Conservation (phyloP, 257 asterid genomes). For the Lycium ferocissimum region DNA sequence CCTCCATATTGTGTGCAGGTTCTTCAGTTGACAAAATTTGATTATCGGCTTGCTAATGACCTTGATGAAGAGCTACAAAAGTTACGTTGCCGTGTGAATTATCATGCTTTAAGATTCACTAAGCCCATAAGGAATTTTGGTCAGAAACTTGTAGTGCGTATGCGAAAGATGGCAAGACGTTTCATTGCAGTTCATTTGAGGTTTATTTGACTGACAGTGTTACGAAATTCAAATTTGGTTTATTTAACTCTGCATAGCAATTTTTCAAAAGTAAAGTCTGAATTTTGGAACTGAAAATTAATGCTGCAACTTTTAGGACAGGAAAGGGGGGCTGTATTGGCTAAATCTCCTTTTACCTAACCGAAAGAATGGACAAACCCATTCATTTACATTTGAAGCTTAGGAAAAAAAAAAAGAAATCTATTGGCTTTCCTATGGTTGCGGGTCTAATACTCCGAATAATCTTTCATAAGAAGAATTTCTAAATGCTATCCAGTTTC, state of each 20-base stretch:
- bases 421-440: neutral
- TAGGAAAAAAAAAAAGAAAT: neutral
- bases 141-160: constrained; percentile 74
- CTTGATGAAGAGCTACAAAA: constrained; percentile 88
- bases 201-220: constrained; percentile 47
- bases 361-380: neutral
- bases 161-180: constrained; percentile 83
- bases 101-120: constrained; percentile 90
- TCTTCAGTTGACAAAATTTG: constrained; percentile 97
- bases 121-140: constrained; percentile 83
- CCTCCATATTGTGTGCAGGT: constrained; percentile 63
- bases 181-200: constrained; percentile 94
- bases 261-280: neutral
- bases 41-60: constrained; percentile 90
- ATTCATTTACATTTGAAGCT: constrained; percentile 1
- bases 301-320: constrained; percentile 11
- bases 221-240: neutral
- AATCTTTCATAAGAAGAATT: neutral
- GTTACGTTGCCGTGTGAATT: constrained; percentile 93
- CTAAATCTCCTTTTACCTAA: constrained; percentile 5
- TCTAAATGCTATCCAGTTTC: neutral
- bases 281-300: constrained; percentile 25
- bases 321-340: neutral
- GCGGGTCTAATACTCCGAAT: neutral
- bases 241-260: neutral